Evolutionary conservation across 805 yeast species (phyloP), one percentile per base, ranked within the genome.

Genomic region (Starmerella sirachaensis): DNA sequence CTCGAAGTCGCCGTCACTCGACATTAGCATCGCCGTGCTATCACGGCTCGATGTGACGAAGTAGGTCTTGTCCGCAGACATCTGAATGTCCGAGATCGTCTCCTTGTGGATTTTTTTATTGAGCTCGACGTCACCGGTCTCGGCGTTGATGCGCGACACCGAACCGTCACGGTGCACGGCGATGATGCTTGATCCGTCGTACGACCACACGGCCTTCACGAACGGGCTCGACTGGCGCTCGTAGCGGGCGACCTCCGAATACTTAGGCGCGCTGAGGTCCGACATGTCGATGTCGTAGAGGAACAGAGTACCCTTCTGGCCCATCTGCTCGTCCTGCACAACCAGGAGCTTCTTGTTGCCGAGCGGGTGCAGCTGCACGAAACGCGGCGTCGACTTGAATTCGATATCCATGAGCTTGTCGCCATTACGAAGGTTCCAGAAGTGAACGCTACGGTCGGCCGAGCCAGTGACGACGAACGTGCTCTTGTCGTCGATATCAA

Each of bases 31-130:
- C 6, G 96, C 82, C 41, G 77, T 69, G 63, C 84, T 81, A 65
- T 91, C 99, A 62, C 88, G 84, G 33, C 95, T 84, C 3, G 95
- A 69, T 9, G 95, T 84, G 56, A 91, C 74, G 62, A 91, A 84
- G 61, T 91, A 91, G 11, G 95, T 75, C 54, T 65, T 70, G 62
- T 88, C 97, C 45, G 73, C 74, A 11, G 88, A 74, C 58, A 86
- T 80, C 63, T 91, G 99, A 53, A 91, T 63, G 60, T 91, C 99
- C 18, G 93, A 83, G 54, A 91, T 66, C 25, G 46, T 41, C 49
- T 72, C 72, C 42, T 82, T 86, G 62, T 91, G 97, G 26, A 77
- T 74, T 53, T 69, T 69, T 12, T 67, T 66, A 7, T 76, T 61
- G 18, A 62, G 63, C 22, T 81, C 54, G 40, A 74, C 66, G 54